phyloP scores from a whole-genome alignment of 108 stramenopile genomes.

The Pseudonitzschia delicatissima region DNA sequence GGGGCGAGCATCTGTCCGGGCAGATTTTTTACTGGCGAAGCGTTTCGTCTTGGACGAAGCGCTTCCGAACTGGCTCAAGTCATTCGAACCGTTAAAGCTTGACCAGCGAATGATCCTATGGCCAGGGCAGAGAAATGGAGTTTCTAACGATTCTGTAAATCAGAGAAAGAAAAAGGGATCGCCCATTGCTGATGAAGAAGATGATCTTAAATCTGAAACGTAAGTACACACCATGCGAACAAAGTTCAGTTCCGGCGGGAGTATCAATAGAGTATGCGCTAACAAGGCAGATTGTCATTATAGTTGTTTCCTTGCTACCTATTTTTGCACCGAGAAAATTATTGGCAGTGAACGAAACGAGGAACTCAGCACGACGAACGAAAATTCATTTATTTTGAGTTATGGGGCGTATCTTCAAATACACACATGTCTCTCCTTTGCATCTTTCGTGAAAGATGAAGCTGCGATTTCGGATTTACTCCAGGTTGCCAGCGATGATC shows the following conservation, averaged over 20 bases:
- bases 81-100: slow-evolving; percentile 75
- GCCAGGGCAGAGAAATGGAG: slow-evolving; percentile 31
- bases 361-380: slow-evolving; percentile 31
- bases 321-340: slow-evolving; percentile 70
- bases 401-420: slow-evolving; percentile 82
- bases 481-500: slow-evolving; percentile 60
- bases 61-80: slow-evolving; percentile 67
- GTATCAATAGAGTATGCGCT: neutral
- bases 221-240: slow-evolving; percentile 32
- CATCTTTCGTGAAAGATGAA: slow-evolving; percentile 48
- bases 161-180: slow-evolving; percentile 39
- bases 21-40: slow-evolving; percentile 50
- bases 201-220: slow-evolving; percentile 69
- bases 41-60: slow-evolving; percentile 72
- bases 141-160: too few relatives aligned
- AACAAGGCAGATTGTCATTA: neutral
- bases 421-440: slow-evolving; percentile 53
- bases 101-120: slow-evolving; percentile 72
- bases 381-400: slow-evolving; percentile 40
- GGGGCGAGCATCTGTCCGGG: slow-evolving; percentile 16
- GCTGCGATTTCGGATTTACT: slow-evolving; percentile 47
- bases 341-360: slow-evolving; percentile 8
- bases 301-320: slow-evolving; percentile 76
- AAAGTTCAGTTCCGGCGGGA: neutral
- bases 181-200: slow-evolving; percentile 54